Conservation (phyloP, 495 filamentous ascomycete genomes). For the Pyrenopolyporus hunteri region DNA sequence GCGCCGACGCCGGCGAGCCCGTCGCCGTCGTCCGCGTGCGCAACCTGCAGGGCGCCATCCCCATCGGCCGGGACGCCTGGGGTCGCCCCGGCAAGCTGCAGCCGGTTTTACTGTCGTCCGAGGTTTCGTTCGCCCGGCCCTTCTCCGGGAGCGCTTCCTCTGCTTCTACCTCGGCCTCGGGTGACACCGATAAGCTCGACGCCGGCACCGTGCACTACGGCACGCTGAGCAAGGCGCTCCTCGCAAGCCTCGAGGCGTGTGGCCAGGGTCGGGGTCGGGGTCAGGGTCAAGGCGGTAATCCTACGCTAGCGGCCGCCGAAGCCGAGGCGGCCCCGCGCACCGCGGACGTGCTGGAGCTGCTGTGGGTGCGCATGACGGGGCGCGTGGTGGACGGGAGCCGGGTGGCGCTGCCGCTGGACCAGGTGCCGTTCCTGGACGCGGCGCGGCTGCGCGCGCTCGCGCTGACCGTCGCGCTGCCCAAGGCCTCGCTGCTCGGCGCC, state of each 20-base stretch:
- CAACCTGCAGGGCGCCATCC: slow-evolving; percentile 55
- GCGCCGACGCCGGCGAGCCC: slow-evolving; percentile 45
- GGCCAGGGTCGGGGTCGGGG: background rate
- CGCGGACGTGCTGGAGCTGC: slow-evolving; percentile 37
- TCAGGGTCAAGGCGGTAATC: background rate
- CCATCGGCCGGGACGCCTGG: slow-evolving; percentile 62
- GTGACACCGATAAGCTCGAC: slow-evolving; percentile 53
- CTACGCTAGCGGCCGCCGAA: background rate
- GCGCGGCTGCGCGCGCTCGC: slow-evolving; percentile 44
- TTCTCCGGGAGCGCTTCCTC: slow-evolving; percentile 53
- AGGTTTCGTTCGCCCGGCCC: slow-evolving; percentile 51
- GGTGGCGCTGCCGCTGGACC: slow-evolving; percentile 34
- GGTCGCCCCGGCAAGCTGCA: slow-evolving; percentile 55
- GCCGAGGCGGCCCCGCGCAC: slow-evolving; percentile 10
- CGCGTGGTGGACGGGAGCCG: slow-evolving; percentile 36
- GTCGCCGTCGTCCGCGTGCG: slow-evolving; percentile 53
- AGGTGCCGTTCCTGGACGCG: slow-evolving; percentile 41
- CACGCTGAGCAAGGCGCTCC: slow-evolving; percentile 59
- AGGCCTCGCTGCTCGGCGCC: slow-evolving; percentile 57
- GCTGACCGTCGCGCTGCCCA: slow-evolving; percentile 55
- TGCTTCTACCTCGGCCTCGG: slow-evolving; percentile 45
- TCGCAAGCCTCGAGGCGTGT: slow-evolving; percentile 42
- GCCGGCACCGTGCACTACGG: slow-evolving; percentile 67
- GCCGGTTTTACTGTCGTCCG: slow-evolving; percentile 59
- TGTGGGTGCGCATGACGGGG: slow-evolving; percentile 46